Conservation (phyloP, 129 eudicot species). For the Artemisia tridentata region DNA sequence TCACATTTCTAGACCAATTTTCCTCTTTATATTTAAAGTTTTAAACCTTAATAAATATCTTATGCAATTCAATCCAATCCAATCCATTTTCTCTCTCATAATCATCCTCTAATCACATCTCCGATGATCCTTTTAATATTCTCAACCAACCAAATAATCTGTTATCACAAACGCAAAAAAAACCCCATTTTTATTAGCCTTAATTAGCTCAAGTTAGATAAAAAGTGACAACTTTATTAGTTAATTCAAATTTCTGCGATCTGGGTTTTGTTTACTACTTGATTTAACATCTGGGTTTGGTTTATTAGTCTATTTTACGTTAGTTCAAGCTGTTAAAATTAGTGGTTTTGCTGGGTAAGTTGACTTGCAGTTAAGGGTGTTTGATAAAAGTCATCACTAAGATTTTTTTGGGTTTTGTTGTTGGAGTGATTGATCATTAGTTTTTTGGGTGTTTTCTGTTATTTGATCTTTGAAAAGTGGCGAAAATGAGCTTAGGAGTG, state of each 20-base stretch:
- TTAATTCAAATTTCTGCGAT: background rate
- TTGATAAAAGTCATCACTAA: background rate
- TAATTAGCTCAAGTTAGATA: background rate
- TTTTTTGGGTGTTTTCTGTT: constrained; percentile 34
- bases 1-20: background rate
- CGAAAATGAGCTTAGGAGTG: constrained; percentile 33
- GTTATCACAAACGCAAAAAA: constrained; percentile 36
- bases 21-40: no score
- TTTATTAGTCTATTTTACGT: background rate
- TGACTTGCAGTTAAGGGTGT: constrained; percentile 21
- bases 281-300: background rate
- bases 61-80: constrained; percentile 12
- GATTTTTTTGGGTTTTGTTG: background rate
- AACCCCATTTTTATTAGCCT: background rate
- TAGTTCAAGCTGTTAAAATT: background rate
- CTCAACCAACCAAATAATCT: constrained; percentile 19
- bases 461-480: background rate
- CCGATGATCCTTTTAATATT: constrained; percentile 17
- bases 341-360: constrained; percentile 12
- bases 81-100: constrained; percentile 27
- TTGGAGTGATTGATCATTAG: no score
- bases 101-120: background rate
- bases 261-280: background rate
- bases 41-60: background rate
- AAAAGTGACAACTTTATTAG: background rate